Evolutionary conservation across 306 rosid genomes (phyloP), one percentile per base, ranked within the genome.

Genomic region (Phaseolus lunatus): DNA sequence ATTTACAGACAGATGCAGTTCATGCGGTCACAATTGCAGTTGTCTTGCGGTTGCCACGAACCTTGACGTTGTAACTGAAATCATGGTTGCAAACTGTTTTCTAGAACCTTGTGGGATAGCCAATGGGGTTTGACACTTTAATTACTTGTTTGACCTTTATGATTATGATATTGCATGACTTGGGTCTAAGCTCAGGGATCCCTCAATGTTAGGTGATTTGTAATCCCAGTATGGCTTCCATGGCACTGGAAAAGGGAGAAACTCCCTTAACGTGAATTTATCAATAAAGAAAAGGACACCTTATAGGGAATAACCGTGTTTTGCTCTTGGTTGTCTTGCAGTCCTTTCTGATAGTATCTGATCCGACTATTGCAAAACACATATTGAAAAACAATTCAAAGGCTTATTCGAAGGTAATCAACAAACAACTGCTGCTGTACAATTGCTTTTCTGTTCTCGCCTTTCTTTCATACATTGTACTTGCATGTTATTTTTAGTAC

Each of bases 291-390:
- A 62, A 48, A 72, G 45, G 69, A 24, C 0, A 5, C 9, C 59
- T 56, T 73, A 31, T 13, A 37, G 16, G 70, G 57, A 67, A 57
- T 83, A 65, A 73, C 58, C 62, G 49, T 78, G 49, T 77, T 68
- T 81, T 57, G 11, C 27, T 58, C 68, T 73, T 67, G 44, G 78
- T 77, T 72, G 67, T 81, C 19, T 48, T 88, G 88, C 96, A 95
- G 99, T 89, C 97, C 9, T 95, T 95, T 86, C 70, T 95, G 43
- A 90, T 95, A 75, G 99, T 92, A 70, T 95, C 99, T 2, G 97
- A 95, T 89, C 99, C 99, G 10, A 81, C 97, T 69, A 95, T 95
- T 78, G 91, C 97, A 24, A 95, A 87, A 77, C 97, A 86, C 83
- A 90, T 95, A 81, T 86, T 95, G 83, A 90, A 68, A 84, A 93